Evolutionary conservation across 306 rosid genomes (phyloP).

Genomic region (Notholithocarpus densiflorus): DNA sequence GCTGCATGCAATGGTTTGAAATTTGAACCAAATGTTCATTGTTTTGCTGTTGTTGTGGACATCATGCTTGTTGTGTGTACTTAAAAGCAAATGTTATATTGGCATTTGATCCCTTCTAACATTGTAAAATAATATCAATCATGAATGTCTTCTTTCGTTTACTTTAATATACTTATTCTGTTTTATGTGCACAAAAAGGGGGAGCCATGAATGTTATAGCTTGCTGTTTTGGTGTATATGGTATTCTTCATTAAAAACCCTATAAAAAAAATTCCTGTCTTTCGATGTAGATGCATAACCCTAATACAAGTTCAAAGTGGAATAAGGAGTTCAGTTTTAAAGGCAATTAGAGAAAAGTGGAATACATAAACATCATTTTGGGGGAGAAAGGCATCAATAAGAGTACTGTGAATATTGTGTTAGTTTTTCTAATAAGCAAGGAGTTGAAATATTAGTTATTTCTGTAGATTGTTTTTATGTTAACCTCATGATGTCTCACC

Average conservation of each 20-base stretch:
- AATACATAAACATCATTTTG: background rate
- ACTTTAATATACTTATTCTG: background rate
- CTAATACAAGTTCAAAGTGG: background rate
- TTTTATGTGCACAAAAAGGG: background rate
- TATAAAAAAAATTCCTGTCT: background rate
- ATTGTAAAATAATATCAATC: background rate
- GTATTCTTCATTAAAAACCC: no score
- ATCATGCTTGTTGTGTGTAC: background rate
- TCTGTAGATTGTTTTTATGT: background rate
- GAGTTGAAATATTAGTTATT: background rate
- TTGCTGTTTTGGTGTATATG: no score
- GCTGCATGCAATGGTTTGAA: background rate
- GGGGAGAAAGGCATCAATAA: background rate
- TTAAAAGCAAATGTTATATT: background rate
- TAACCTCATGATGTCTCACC: background rate
- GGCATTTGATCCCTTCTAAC: background rate
- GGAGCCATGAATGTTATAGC: background rate
- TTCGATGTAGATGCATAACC: background rate
- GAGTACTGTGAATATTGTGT: background rate
- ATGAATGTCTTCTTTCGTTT: background rate
- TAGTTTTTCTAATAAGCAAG: background rate
- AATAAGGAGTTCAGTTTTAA: background rate
- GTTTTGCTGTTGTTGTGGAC: background rate
- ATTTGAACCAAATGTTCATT: background rate
- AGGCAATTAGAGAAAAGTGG: background rate